Evolutionary conservation across 2,329 filamentous ascomycete genomes (phyloP).

Genomic region (Cyanodermella asteris): DNA sequence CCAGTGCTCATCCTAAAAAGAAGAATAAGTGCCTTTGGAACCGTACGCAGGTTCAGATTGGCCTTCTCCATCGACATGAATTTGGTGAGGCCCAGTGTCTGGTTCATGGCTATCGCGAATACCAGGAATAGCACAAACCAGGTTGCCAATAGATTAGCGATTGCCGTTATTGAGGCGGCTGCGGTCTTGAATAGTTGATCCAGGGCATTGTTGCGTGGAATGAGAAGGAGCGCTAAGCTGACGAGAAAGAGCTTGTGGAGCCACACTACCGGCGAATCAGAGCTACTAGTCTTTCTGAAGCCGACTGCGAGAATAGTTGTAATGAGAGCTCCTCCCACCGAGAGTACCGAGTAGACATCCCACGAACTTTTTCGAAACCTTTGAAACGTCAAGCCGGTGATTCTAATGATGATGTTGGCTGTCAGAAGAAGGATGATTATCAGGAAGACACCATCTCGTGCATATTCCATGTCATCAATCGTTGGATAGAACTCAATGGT

Average conservation of each 20-base stretch:
- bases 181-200: constrained; percentile 98
- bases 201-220: constrained; percentile 86
- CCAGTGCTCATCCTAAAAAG: constrained; percentile 85
- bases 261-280: no score
- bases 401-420: constrained; percentile 59
- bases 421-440: constrained; percentile 63
- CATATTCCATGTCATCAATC: constrained; percentile 10
- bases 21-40: constrained; percentile 81
- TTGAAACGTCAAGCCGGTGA: constrained; percentile 76
- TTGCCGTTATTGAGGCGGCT: constrained; percentile 74
- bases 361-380: constrained; percentile 83
- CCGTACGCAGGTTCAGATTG: constrained; percentile 80
- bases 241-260: constrained; percentile 90
- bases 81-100: constrained; percentile 83
- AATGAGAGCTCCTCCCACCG: constrained; percentile 57
- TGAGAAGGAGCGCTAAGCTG: constrained; percentile 68
- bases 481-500: constrained; percentile 63
- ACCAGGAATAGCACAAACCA: constrained; percentile 96
- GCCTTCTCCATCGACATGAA: constrained; percentile 52
- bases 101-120: constrained; percentile 87
- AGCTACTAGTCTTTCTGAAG: constrained; percentile 60
- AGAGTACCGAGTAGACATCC: constrained; percentile 73
- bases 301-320: constrained; percentile 49
- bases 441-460: constrained; percentile 55
- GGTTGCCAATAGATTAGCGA: constrained; percentile 78